These are phyloP conservation scores for Pezicula rhizophila DNA, from an alignment of 2,329 filamentous ascomycete genomes.

Conservation along the genomic window DNA sequence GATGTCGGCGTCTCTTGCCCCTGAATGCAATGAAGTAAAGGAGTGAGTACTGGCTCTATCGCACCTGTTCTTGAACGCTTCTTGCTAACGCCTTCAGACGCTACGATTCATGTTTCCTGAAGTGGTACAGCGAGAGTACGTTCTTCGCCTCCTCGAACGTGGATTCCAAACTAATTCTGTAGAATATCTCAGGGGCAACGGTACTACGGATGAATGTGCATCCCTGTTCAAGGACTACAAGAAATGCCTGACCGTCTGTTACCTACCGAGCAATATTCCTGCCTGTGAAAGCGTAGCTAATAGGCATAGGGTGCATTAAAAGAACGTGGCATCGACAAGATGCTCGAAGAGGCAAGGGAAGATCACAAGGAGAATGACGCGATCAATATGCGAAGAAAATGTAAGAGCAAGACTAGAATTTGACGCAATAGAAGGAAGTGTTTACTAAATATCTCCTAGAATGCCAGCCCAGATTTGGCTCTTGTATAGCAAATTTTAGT, in stretches of 20 bases:
- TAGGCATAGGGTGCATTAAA: conserved; percentile 69
- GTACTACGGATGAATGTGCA: conserved; percentile 78
- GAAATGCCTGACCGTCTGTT: conserved; percentile 68
- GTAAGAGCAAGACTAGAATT: conserved; percentile 14
- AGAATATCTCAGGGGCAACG: conserved; percentile 87
- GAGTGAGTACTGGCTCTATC: conserved; percentile 55
- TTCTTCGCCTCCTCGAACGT: conserved; percentile 16
- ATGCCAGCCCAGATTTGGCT: neutral
- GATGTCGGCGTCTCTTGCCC: conserved; percentile 93
- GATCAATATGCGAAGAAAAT: conserved; percentile 52
- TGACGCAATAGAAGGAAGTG: neutral
- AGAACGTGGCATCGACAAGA: conserved; percentile 83
- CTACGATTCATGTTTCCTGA: conserved; percentile 96
- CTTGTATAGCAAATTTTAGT: too few species aligned
- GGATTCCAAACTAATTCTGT: conserved; percentile 8
- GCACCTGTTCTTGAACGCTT: neutral
- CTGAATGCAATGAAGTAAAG: conserved; percentile 92
- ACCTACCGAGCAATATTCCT: neutral
- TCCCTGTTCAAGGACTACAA: conserved; percentile 84
- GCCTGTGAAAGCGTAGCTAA: neutral
- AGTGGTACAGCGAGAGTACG: conserved; percentile 99
- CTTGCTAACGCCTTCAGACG: conserved; percentile 46
- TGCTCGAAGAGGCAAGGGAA: conserved; percentile 85
- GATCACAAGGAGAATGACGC: conserved; percentile 84
- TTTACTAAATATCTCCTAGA: neutral